Evolutionary conservation across 2,329 filamentous ascomycete species (phyloP), one percentile per base, ranked within the genome.

Genomic region (Chrysoporthe austroafricana): DNA sequence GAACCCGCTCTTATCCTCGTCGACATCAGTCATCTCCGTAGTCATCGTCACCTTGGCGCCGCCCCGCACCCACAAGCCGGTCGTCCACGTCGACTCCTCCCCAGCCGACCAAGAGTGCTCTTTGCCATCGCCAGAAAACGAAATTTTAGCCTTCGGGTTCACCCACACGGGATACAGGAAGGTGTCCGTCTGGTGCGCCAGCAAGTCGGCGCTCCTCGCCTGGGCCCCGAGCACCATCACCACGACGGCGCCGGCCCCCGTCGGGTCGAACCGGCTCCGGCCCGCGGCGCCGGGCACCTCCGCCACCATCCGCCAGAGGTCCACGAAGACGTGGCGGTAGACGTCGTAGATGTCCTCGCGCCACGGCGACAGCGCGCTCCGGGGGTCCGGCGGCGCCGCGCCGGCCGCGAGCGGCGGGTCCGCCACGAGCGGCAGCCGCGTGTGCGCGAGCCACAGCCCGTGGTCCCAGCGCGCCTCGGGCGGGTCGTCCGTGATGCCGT

Each of bases 311-410:
- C 67, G 61, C 62, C 70, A 71, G 39, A 70, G 54, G 56, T 70
- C 69, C n/a, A 48, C 63, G 44, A 71, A 72, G 43, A 72, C 48
- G 34, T 72, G 67, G 18, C 68, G 69, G 57, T 70, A 72, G 34
- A 66, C 50, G 13, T 61, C 54, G 52, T 72, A 70, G 13, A 72
- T 66, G 56, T 66, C 66, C 11, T 64, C 64, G 32, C 69, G 56
- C 57, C 66, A 71, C 16, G 66, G 69, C 18, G 67, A 66, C 44
- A 69, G 69, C 11, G 66, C 66, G 18, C 64, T 66, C 34, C 64
- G 60, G 42, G 60, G 56, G 21, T 67, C 64, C 16, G 62, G 56
- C 50, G 68, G 60, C 52, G 58, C 58, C 9, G 57, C 34, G 8
- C 26, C 43, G 18, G 61, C 67, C 48, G 36, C 16, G 5, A 46